These are phyloP conservation scores for Myxozyma sirexii DNA, from an alignment of 805 yeast genomes.

Conservation along the genomic window DNA sequence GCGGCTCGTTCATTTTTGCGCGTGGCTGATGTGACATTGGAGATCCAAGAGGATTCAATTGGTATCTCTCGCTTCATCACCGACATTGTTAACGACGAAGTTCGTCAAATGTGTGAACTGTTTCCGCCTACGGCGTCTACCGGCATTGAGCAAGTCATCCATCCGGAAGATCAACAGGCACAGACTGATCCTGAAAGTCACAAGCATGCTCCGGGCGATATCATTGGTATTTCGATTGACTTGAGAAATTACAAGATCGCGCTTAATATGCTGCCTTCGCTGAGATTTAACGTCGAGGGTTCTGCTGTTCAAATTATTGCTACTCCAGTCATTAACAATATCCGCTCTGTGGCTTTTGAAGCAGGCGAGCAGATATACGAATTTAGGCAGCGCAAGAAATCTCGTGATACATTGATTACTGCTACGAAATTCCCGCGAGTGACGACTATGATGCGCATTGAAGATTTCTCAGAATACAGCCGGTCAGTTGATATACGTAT, in stretches of 20 bases:
- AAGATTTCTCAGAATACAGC: neutral
- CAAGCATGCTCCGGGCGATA: constrained; percentile 10
- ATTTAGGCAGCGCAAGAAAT: constrained; percentile 22
- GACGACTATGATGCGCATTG: constrained; percentile 20
- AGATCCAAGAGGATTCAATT: constrained; percentile 20
- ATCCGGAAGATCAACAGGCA: neutral
- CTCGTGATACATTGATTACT: constrained; percentile 28
- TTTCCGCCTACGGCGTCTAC: constrained; percentile 2
- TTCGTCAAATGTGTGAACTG: constrained; percentile 14
- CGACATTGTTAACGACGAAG: constrained; percentile 13
- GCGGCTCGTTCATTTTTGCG: constrained; percentile 13
- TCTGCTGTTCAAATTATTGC: constrained; percentile 20
- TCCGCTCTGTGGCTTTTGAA: constrained; percentile 24
- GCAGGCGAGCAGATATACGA: constrained; percentile 33
- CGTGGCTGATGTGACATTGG: constrained; percentile 17
- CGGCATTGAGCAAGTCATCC: neutral
- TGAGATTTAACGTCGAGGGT: constrained; percentile 23
- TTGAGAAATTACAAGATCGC: constrained; percentile 12
- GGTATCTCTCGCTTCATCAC: constrained; percentile 16
- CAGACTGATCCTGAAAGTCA: neutral
- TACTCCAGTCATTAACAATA: constrained; percentile 3
- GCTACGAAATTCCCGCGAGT: constrained; percentile 23
- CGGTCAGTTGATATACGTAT: constrained; percentile 11
- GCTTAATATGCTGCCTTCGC: constrained; percentile 27
- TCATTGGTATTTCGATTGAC: constrained; percentile 17